A percentile compares a stretch with the other conserved stretches of the same genome.
These are phyloP conservation scores for Xylaria sp. DNA, from an alignment of 2,329 filamentous ascomycete species.

Conservation along the genomic window DNA sequence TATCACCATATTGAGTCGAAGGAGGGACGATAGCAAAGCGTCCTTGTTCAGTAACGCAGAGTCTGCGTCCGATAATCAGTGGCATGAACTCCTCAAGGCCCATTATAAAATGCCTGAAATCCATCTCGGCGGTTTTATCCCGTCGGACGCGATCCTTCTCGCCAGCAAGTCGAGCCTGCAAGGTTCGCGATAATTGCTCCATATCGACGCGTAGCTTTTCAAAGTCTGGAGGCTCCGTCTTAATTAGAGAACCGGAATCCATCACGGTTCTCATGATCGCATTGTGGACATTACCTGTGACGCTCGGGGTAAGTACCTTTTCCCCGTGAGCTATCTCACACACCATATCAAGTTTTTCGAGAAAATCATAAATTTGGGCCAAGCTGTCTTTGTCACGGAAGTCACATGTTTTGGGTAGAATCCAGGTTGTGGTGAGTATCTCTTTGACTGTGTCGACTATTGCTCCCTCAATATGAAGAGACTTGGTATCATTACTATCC, in stretches of 20 bases:
- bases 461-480: not conserved
- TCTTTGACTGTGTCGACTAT: not conserved
- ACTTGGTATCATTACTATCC: not conserved
- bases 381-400: not conserved
- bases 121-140: not conserved
- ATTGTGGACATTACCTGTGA: not conserved
- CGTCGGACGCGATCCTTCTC: not conserved
- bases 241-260: not conserved
- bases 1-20: not conserved
- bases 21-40: not conserved
- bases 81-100: not conserved
- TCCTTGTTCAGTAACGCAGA: not conserved
- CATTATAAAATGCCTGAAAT: not conserved
- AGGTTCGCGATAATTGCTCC: not conserved
- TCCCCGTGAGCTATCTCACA: constrained; percentile 1
- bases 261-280: not conserved
- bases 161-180: not conserved
- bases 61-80: not conserved
- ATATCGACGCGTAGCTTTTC: not conserved
- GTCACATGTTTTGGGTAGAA: not conserved
- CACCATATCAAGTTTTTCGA: not conserved
- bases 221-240: not conserved
- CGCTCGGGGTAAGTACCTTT: not conserved
- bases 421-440: not conserved
- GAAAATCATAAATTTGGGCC: not conserved